phyloP scores from a whole-genome alignment of 2,329 filamentous ascomycete species.

The Macrophomina tecta region DNA sequence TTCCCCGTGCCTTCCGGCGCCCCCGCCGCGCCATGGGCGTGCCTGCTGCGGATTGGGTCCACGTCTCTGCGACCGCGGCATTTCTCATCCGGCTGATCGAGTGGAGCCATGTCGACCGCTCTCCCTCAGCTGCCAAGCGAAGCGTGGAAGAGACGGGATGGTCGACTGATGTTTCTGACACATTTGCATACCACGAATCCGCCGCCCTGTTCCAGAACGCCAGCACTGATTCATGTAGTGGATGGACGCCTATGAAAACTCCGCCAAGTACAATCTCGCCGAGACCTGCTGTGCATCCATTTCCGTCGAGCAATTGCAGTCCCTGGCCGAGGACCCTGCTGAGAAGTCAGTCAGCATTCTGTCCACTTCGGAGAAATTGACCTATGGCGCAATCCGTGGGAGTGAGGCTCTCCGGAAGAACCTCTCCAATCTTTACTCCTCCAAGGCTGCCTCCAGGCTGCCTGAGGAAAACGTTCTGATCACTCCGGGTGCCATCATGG shows the following conservation, averaged over 20 bases:
- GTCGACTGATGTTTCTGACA: not conserved
- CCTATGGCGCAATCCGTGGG: conserved; percentile 76
- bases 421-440: conserved; percentile 69
- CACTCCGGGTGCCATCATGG: conserved; percentile 79
- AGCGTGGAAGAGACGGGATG: not conserved
- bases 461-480: conserved; percentile 70
- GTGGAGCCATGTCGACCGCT: conserved; percentile 12
- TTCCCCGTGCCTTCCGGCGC: conserved; percentile 1
- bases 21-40: not conserved
- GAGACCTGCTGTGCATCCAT: conserved; percentile 81
- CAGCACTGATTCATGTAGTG: conserved; percentile 48
- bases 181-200: not conserved
- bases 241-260: conserved; percentile 62
- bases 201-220: not conserved
- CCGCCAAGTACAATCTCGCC: conserved; percentile 70
- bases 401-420: conserved; percentile 67
- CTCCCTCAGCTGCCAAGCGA: conserved; percentile 13
- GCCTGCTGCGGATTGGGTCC: conserved; percentile 1
- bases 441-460: conserved; percentile 55
- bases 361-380: conserved; percentile 64
- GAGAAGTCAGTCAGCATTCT: conserved; percentile 41
- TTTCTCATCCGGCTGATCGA: not conserved
- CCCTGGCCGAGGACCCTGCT: conserved; percentile 59
- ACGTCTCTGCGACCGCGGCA: conserved; percentile 10
- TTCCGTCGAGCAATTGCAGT: conserved; percentile 59